Evolutionary conservation across 805 yeast species (phyloP).

Genomic region (Starmerella vaccinii): DNA sequence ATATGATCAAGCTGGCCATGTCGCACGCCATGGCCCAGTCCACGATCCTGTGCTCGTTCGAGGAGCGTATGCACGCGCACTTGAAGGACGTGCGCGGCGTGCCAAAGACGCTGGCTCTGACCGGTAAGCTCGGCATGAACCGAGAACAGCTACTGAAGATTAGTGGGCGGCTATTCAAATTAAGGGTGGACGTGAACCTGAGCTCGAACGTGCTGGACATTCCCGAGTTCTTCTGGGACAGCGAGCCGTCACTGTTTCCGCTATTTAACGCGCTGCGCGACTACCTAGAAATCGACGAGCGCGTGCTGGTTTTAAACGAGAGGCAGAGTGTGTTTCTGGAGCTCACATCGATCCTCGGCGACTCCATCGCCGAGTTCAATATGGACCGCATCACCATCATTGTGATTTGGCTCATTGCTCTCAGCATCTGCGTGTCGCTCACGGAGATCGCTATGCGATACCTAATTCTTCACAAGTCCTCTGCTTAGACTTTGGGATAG

Average conservation of each 20-base stretch:
- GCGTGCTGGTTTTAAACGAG: constrained; percentile 88
- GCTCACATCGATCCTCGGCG: constrained; percentile 84
- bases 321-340: constrained; percentile 89
- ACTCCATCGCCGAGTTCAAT: constrained; percentile 84
- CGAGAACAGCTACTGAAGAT: constrained; percentile 77
- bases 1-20: constrained; percentile 80
- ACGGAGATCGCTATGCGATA: constrained; percentile 24
- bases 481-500: constrained; percentile 32
- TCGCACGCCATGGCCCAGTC: constrained; percentile 97
- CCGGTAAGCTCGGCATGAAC: constrained; percentile 76
- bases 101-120: constrained; percentile 80
- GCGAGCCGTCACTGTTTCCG: constrained; percentile 91
- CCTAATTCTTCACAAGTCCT: constrained; percentile 8
- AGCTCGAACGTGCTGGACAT: constrained; percentile 86
- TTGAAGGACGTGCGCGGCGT: constrained; percentile 76
- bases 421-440: constrained; percentile 55
- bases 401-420: constrained; percentile 68
- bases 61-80: constrained; percentile 77
- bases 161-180: constrained; percentile 79
- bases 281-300: constrained; percentile 85
- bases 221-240: constrained; percentile 92
- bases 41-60: constrained; percentile 82
- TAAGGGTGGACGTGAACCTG: constrained; percentile 86
- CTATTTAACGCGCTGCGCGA: constrained; percentile 81
- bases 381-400: constrained; percentile 87